Percentiles rank a stretch among this genome's conserved stretches.
Conservation (phyloP, 2,329 filamentous ascomycete species). For the Neofusicoccum umdonicola region DNA sequence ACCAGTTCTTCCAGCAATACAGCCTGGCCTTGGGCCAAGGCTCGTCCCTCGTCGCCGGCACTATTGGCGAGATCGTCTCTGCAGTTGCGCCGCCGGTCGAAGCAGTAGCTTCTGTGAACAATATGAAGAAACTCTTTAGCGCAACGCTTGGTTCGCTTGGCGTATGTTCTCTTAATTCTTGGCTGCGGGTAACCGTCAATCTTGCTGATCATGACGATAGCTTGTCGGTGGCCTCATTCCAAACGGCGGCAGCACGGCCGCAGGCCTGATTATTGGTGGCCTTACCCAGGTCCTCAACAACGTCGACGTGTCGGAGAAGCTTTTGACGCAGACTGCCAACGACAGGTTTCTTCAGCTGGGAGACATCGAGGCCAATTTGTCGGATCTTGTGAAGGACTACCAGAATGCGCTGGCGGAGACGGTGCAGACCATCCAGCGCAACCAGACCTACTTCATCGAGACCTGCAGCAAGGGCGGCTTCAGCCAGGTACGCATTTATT, state of each 20-base stretch:
- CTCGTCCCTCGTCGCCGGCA: not conserved
- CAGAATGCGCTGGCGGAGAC: not conserved
- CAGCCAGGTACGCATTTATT: not conserved
- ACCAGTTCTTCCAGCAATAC: conserved; percentile 2
- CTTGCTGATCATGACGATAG: not conserved
- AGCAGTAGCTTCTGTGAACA: not conserved
- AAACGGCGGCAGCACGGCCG: not conserved
- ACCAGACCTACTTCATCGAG: not conserved
- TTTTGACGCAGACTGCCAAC: not conserved
- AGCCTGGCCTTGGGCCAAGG: not conserved
- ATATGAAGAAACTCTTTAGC: not conserved
- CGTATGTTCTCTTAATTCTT: not conserved
- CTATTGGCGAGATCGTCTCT: not conserved
- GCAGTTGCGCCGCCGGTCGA: not conserved
- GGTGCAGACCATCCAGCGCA: not conserved
- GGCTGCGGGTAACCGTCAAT: not conserved
- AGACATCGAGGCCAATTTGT: not conserved
- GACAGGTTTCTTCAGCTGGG: not conserved
- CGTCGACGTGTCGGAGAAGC: conserved; percentile 5
- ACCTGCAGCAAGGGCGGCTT: not conserved
- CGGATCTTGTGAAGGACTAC: not conserved
- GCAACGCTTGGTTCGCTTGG: not conserved
- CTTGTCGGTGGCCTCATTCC: conserved; percentile 1
- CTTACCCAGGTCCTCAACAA: not conserved
- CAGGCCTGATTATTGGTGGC: conserved; percentile 1